Evolutionary conservation across 768 basidiomycete species (phyloP).

Genomic region (Tulasnella sp.): DNA sequence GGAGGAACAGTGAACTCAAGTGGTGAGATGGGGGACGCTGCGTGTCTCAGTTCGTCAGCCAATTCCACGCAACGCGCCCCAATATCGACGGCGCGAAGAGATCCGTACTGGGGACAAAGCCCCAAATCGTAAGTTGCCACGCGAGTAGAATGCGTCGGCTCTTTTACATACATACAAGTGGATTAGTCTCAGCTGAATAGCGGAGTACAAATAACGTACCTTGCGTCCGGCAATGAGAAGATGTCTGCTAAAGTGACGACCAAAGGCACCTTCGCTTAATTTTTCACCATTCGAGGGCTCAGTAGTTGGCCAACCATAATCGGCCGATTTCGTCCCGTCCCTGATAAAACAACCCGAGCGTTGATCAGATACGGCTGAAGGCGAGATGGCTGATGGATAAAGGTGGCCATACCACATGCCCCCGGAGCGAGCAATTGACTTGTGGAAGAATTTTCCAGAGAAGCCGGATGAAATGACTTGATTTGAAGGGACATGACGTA

Average conservation of each 20-base stretch:
- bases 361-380: no score
- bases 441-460: neutral
- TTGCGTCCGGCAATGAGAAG: no score
- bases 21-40: no score
- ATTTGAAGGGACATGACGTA: neutral
- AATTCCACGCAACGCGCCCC: neutral
- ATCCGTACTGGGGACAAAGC: slow-evolving; percentile 4
- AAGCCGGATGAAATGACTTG: neutral
- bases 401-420: neutral
- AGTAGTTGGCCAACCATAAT: neutral
- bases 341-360: neutral
- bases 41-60: no score
- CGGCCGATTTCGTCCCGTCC: neutral
- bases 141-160: neutral
- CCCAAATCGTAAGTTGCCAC: slow-evolving; percentile 1
- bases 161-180: neutral
- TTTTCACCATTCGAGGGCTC: neutral
- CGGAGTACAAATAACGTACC: neutral
- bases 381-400: no score
- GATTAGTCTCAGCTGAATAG: no score
- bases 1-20: no score
- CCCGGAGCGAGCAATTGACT: neutral
- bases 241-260: no score
- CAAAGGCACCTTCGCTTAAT: no score
- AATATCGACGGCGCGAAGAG: slow-evolving; percentile 3